Evolutionary conservation across 129 eudicot species (phyloP).

Genomic region (Centaurea solstitialis): DNA sequence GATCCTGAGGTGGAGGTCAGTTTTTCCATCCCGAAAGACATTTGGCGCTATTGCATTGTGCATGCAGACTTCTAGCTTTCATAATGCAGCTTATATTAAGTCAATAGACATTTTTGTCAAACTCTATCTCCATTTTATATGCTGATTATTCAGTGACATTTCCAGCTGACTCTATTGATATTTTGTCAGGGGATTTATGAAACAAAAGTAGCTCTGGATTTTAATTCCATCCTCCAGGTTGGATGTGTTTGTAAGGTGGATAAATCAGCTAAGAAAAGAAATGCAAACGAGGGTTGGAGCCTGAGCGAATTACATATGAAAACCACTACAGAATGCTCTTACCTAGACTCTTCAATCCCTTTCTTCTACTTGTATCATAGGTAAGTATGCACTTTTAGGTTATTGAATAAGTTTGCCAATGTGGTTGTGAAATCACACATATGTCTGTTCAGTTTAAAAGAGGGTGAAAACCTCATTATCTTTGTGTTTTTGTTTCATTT

Average conservation of each 20-base stretch:
- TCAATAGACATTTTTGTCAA: constrained; percentile 1
- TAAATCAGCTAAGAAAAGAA: constrained; percentile 73
- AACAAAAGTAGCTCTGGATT: constrained; percentile 73
- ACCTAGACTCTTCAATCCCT: constrained; percentile 66
- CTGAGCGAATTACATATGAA: constrained; percentile 85
- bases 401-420: neutral
- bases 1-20: constrained; percentile 99
- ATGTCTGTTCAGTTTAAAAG: neutral
- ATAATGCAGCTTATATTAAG: neutral
- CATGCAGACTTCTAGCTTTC: neutral
- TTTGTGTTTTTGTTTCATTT: neutral
- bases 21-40: neutral
- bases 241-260: constrained; percentile 99
- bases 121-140: neutral
- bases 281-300: constrained; percentile 76
- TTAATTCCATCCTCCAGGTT: constrained; percentile 77
- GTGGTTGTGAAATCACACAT: neutral
- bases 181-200: constrained; percentile 88
- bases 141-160: neutral
- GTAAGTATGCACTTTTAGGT: constrained; percentile 40
- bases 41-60: neutral
- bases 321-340: constrained; percentile 97
- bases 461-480: neutral
- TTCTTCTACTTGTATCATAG: constrained; percentile 95
- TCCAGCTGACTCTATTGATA: neutral